Evolutionary conservation across 441 rosid genomes (phyloP), one percentile per base, ranked within the genome.

Genomic region (Brassica hybrid): DNA sequence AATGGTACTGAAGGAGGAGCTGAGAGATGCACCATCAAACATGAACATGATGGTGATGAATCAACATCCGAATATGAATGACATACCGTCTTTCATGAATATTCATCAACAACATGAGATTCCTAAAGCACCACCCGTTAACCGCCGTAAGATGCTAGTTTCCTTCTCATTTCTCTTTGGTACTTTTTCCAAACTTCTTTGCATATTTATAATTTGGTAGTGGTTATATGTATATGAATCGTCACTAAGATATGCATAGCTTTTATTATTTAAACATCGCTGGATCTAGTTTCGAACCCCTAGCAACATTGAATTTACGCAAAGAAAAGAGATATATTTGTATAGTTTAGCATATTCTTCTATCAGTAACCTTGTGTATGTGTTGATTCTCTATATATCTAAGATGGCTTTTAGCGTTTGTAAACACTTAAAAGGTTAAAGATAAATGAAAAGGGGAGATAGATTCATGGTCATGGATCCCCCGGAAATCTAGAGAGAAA

Each of bases 91-190:
- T 7, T 19, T 83, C 58, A 71, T 86, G 91, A 87, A 86, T 25
- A 68, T 84, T 58, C 87, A 79, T 69, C 88, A 83, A 67, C 91
- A 88, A 80, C 84, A 89, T 76, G 91, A 89, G 79, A 82, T 90
- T 71, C 86, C 93, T 32, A 87, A 88, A 63, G 91, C 96, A 7
- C 90, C 89, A 5, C 81, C 80, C 0, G 86, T 83, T 66, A 92
- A 92, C 84, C 86, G 94, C 85, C 96, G 97, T 92, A 78, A 87
- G 92, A 79, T 58, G 32, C 58, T 18, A 6, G 3, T 7, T 17
- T 69, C 48, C 43, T 21, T 60, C 36, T 54, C 60, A 38, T 23
- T 66, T 67, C 52, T 59, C 12, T 21, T 52, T 7, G 5, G 6
- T 0, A 4, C 6, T 71, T 38, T 13, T 8, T 52, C 10, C 4